phyloP scores from a whole-genome alignment of 345 rosid species.

The Tarenaya hassleriana region DNA sequence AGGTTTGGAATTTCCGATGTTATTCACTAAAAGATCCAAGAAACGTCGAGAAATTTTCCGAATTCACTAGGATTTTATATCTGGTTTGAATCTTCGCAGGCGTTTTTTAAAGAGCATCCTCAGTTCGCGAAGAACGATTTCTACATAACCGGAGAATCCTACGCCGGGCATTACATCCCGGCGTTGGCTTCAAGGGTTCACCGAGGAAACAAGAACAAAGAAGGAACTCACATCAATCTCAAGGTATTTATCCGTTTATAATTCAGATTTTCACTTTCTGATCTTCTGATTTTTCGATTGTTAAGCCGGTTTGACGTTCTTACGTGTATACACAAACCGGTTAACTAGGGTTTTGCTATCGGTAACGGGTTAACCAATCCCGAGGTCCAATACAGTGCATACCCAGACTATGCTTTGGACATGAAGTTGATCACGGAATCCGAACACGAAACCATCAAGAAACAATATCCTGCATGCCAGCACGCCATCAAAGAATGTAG shows the following conservation, averaged over 20 bases:
- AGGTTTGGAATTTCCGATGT: slow-evolving; percentile 39
- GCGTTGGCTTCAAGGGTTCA: slow-evolving; percentile 69
- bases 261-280: not conserved
- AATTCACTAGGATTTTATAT: no score
- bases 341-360: slow-evolving; percentile 74
- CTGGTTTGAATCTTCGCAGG: slow-evolving; percentile 36
- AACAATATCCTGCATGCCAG: slow-evolving; percentile 40
- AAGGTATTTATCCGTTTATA: slow-evolving; percentile 38
- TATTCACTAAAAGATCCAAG: no score
- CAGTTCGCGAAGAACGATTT: slow-evolving; percentile 57
- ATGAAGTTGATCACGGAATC: slow-evolving; percentile 43
- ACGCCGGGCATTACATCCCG: slow-evolving; percentile 89
- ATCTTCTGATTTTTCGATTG: no score
- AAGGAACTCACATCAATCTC: slow-evolving; percentile 68
- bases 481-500: slow-evolving; percentile 42
- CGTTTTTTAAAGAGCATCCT: slow-evolving; percentile 64
- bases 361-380: slow-evolving; percentile 86
- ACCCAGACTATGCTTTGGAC: slow-evolving; percentile 61
- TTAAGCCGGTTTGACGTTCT: not conserved
- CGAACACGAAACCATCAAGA: slow-evolving; percentile 40
- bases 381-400: slow-evolving; percentile 72
- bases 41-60: no score
- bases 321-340: no score
- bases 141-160: slow-evolving; percentile 87
- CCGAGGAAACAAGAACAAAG: slow-evolving; percentile 66